Percentiles rank a stretch among this genome's conserved stretches.
phyloP scores from a whole-genome alignment of 2,329 filamentous ascomycete genomes.

The Graphilbum ipis-grandicollis region DNA sequence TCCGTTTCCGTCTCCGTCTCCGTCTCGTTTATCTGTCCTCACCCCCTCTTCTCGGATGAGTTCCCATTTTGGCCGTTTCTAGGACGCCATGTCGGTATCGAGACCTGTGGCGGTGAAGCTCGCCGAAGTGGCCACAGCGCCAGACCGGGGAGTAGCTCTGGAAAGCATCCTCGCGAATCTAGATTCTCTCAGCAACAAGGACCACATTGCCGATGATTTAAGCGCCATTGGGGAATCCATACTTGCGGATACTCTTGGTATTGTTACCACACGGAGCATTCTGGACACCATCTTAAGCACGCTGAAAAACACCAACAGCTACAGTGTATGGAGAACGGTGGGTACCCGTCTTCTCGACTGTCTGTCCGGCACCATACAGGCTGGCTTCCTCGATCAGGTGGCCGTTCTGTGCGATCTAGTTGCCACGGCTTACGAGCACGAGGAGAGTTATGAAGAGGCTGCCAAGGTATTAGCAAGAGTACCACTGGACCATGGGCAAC shows the following conservation, averaged over 20 bases:
- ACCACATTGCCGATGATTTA: conserved; percentile 10
- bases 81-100: background rate
- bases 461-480: conserved; percentile 69
- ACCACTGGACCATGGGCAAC: conserved; percentile 75
- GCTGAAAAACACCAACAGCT: conserved; percentile 41
- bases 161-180: conserved; percentile 11
- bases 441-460: conserved; percentile 65
- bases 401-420: conserved; percentile 64
- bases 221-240: conserved; percentile 11
- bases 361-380: conserved; percentile 42
- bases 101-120: conserved; percentile 9
- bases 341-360: conserved; percentile 55
- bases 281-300: conserved; percentile 17
- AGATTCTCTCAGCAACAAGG: conserved; percentile 9
- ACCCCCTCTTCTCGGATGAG: too few species aligned
- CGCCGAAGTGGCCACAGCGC: conserved; percentile 3
- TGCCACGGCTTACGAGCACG: conserved; percentile 64
- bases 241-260: conserved; percentile 10
- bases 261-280: conserved; percentile 13
- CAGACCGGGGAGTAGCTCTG: conserved; percentile 8
- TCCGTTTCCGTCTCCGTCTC: too few species aligned
- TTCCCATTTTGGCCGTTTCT: background rate
- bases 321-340: conserved; percentile 56
- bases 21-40: too few species aligned
- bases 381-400: conserved; percentile 69